Base-by-base conservation (phyloP, 2,329 filamentous ascomycete species). In the Fusarium vanettenii region DNA sequence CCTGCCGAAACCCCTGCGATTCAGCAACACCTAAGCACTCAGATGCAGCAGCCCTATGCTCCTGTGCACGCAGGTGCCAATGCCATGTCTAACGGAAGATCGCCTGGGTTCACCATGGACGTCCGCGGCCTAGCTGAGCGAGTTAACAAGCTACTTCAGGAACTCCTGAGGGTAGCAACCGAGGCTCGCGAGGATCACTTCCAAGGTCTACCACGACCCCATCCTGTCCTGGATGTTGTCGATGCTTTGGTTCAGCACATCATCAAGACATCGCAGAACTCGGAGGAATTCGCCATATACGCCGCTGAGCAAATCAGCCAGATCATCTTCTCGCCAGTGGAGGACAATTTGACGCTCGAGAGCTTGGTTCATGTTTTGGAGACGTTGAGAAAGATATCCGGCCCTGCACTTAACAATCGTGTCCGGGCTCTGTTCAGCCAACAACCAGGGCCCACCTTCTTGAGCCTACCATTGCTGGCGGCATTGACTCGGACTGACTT, bases 341-440 rank as follows among this genome's bases (percentile, higher is more conserved):
- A 89, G 56, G 87, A 89, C 74, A 89, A 86, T 66, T 82, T 92
- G 20, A 86, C 89, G 8, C 82, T 92, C 9, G 91, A 92, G 80
- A 90, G 88, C 69, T 82, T 92, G 22, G 89, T 92, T 2, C 89
- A 92, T 69, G 88, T 92, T 2, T 84, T 92, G 18, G 88, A 91
- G 74, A 89, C 88, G 3, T 82, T 92, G 11, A 85, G 90, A 64
- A 90, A 90, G 81, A 90, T 92, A 66, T 86, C 87, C 5, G 88
- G 88, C 1, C 86, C 87, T 7, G 85, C 84, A 18, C 81, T 91
- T 8, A 89, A 88, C 76, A 88, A 86, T 67, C 87, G 89, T 11
- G 88, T 92, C 16, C 86, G 87, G 18, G 83, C 87, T 33, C 82
- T 88, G 25, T 91, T 92, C 79, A 87, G 87, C 66, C 86, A 89